phyloP scores from a whole-genome alignment of 75 land plant species.

The Cupressus sempervirens region DNA sequence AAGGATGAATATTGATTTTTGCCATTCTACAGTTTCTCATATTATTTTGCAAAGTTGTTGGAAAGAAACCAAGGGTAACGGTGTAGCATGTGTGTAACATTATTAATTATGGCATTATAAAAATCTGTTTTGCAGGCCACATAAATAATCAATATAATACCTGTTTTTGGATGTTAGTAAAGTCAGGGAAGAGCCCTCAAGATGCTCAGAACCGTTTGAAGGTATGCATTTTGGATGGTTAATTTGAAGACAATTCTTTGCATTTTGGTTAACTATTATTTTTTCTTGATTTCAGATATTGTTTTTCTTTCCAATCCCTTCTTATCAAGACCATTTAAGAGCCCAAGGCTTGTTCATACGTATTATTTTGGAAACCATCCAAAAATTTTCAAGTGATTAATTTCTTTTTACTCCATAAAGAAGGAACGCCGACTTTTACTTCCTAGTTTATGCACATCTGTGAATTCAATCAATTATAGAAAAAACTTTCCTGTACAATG shows the following conservation, averaged over 20 bases:
- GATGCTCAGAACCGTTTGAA: conserved; percentile 71
- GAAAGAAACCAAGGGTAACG: not conserved
- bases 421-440: not conserved
- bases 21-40: not conserved
- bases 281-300: not conserved
- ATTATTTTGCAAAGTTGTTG: not conserved
- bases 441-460: not conserved
- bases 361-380: not conserved
- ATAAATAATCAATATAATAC: conserved; percentile 96
- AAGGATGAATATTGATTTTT: not conserved
- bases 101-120: not conserved
- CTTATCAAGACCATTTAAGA: not conserved
- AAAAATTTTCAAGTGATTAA: not conserved
- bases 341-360: not conserved
- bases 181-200: conserved; percentile 58
- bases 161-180: conserved; percentile 89
- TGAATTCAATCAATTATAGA: not conserved
- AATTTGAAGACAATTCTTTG: not conserved
- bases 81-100: not conserved
- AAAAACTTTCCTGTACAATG: not conserved
- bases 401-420: not conserved
- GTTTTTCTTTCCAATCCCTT: not conserved
- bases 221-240: conserved; percentile 31
- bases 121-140: conserved; percentile 62
- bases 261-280: not conserved